Conservation (phyloP, 768 basidiomycete species). For the Mycena albidolilacea region DNA sequence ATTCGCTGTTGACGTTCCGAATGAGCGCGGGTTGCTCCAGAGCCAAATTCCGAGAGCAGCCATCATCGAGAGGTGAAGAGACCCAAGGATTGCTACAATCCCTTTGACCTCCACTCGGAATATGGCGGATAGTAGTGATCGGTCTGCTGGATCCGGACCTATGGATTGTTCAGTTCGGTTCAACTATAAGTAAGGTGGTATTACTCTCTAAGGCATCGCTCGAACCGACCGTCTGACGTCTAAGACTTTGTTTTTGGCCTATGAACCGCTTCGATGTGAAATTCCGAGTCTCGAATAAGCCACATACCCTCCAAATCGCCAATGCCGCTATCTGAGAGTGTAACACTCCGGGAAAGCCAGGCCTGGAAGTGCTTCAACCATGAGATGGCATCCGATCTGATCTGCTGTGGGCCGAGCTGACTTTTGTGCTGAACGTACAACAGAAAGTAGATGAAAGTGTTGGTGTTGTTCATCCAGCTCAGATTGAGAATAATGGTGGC, state of each 20-base stretch:
- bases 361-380: not conserved
- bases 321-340: not conserved
- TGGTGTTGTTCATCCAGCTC: no score
- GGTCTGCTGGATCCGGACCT: not conserved
- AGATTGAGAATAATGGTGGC: slow-evolving; percentile 43
- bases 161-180: not conserved
- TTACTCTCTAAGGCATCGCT: no score
- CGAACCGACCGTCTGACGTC: not conserved
- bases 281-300: not conserved
- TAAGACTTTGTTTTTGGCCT: not conserved
- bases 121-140: not conserved
- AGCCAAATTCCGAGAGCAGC: not conserved
- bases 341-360: not conserved
- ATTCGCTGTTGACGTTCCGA: not conserved
- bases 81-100: not conserved
- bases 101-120: not conserved
- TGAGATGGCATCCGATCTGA: not conserved
- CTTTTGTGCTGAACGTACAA: no score
- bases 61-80: slow-evolving; percentile 4
- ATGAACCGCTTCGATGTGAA: not conserved
- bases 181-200: no score
- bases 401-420: slow-evolving; percentile 3
- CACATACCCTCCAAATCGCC: not conserved
- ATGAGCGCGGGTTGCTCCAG: not conserved
- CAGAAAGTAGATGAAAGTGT: no score